A percentile compares a stretch with the other conserved stretches of the same genome.
Conservation (phyloP, 2,329 filamentous ascomycete genomes). For the Tolypocladium paradoxum region DNA sequence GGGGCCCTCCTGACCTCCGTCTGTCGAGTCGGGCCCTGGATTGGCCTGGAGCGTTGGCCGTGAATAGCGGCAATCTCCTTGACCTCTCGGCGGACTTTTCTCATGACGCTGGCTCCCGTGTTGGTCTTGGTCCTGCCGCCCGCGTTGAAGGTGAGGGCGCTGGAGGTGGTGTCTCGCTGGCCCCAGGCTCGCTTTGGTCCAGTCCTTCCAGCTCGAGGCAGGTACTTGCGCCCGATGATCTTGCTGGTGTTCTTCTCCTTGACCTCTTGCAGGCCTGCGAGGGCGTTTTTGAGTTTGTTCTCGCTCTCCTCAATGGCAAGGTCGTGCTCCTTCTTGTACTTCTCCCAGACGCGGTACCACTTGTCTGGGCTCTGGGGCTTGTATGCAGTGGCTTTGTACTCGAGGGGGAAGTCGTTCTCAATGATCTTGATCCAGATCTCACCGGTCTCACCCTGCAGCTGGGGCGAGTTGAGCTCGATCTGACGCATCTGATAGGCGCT, state of each 20-base stretch:
- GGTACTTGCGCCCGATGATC: conserved; percentile 39
- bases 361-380: conserved; percentile 54
- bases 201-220: conserved; percentile 32
- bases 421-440: conserved; percentile 77
- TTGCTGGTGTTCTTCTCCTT: conserved; percentile 46
- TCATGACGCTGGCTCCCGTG: conserved; percentile 42
- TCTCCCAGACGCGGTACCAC: conserved; percentile 71
- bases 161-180: conserved; percentile 16
- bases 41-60: conserved; percentile 29
- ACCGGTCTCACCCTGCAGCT: conserved; percentile 57
- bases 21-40: conserved; percentile 16
- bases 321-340: conserved; percentile 51
- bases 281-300: conserved; percentile 43
- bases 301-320: conserved; percentile 49
- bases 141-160: conserved; percentile 30
- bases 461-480: conserved; percentile 67
- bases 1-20: conserved; percentile 38
- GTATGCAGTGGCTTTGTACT: conserved; percentile 48
- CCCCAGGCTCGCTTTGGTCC: conserved; percentile 16
- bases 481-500: conserved; percentile 62
- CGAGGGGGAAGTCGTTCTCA: conserved; percentile 60
- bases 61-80: conserved; percentile 39
- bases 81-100: conserved; percentile 45
- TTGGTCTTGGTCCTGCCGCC: conserved; percentile 42
- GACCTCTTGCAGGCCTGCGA: conserved; percentile 46